These are phyloP conservation scores for Chondrus crispus DNA, from an alignment of 23 red algal genomes.

Conservation along the genomic window DNA sequence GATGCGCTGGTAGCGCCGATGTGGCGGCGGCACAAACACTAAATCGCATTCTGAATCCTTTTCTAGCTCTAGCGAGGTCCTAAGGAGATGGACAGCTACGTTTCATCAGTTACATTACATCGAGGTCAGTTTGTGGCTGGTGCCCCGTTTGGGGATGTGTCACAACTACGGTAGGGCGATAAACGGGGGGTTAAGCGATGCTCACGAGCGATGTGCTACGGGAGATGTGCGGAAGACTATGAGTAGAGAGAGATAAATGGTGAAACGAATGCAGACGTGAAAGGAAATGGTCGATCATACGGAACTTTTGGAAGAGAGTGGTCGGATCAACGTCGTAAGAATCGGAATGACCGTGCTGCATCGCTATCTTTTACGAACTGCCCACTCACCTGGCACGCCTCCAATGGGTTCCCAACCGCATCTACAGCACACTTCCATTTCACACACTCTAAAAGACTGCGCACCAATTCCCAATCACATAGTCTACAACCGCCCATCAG, in stretches of 20 bases:
- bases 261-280: background rate
- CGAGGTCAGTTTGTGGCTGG: conserved; percentile 70
- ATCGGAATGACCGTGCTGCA: background rate
- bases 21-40: conserved; percentile 57
- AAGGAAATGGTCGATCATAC: background rate
- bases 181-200: background rate
- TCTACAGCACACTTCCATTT: background rate
- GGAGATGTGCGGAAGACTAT: background rate
- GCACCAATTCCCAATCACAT: too few species aligned
- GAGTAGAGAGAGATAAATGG: background rate
- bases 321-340: background rate
- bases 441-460: background rate
- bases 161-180: conserved; percentile 44
- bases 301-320: background rate
- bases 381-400: background rate
- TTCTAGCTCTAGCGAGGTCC: conserved; percentile 39
- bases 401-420: background rate
- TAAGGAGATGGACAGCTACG: conserved; percentile 54
- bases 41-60: conserved; percentile 71
- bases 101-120: too few species aligned
- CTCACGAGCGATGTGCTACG: too few species aligned
- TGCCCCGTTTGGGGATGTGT: conserved; percentile 79
- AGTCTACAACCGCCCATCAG: too few species aligned
- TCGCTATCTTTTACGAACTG: background rate
- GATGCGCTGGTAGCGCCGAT: conserved; percentile 70